Conservation (phyloP, 2,329 filamentous ascomycete genomes). For the Samsoniella hepiali region DNA sequence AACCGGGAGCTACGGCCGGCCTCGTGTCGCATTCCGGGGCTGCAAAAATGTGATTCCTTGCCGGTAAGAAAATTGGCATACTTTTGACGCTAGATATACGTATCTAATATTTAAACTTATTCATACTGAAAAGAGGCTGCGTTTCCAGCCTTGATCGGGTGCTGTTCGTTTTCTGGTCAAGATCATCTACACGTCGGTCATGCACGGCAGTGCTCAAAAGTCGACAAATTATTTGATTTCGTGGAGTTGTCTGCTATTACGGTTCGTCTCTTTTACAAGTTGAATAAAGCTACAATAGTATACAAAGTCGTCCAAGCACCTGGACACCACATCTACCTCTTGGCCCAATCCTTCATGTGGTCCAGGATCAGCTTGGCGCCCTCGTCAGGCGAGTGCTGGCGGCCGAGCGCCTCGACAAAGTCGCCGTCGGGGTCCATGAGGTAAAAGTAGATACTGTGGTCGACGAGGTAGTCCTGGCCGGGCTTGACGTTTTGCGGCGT, state of each 20-base stretch:
- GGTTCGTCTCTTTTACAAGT: slow-evolving; percentile 1
- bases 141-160: no score
- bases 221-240: neutral
- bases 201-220: neutral
- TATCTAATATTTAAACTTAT: no score
- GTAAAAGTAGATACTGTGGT: slow-evolving; percentile 99
- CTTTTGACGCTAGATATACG: no score
- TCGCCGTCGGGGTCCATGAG: slow-evolving; percentile 98
- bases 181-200: neutral
- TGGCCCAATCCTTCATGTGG: slow-evolving; percentile 68
- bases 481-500: slow-evolving; percentile 85
- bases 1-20: neutral
- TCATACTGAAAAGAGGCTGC: no score
- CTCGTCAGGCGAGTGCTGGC: slow-evolving; percentile 87
- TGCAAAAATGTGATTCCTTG: neutral
- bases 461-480: slow-evolving; percentile 94
- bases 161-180: neutral
- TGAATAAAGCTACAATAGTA: slow-evolving; percentile 12
- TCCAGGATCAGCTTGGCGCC: slow-evolving; percentile 79
- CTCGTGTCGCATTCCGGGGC: neutral
- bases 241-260: slow-evolving; percentile 15
- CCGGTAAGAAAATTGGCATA: no score
- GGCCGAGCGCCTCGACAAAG: slow-evolving; percentile 93
- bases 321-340: slow-evolving; percentile 20
- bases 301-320: slow-evolving; percentile 8